Evolutionary conservation across 2,329 filamentous ascomycete species (phyloP), one percentile per base, ranked within the genome.

Genomic region (Alternaria viburni): DNA sequence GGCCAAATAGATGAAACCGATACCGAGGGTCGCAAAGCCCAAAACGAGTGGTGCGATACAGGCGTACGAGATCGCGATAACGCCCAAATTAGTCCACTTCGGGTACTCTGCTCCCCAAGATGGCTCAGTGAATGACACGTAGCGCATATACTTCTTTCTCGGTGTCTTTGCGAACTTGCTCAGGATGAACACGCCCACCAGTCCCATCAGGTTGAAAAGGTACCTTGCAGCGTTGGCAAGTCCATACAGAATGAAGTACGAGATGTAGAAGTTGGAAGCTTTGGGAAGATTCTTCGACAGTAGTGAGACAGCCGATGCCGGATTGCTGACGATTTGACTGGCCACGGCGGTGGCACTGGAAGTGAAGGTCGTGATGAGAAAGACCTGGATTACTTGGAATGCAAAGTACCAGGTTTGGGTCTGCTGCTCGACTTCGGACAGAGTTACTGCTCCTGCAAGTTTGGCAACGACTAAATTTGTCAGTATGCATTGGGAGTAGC

Each of bases 261-360:
- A 93, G 54, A 98, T 90, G 81, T 97, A 99, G 79, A 98, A 96
- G 82, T 97, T 98, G 69, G 93, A 96, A 0, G 93, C 90, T 64
- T 88, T 91, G 17, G 96, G 96, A 6, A 99, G 84, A 63, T 93
- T 91, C 17, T 84, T 74, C 0, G 93, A 90, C 3, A 97, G 85
- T 32, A 96, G 81, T 0, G 77, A 81, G 0, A 93, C 87, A 10
- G 87, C 88, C 0, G 79, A 80, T 2, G 81, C 77, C 0, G 93
- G 93, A 3, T 93, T 70, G 0, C 88, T 23, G 21, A 90, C 83
- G 45, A 96, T 89, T 11, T 87, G 68, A 28, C 73, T 69, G 28
- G 79, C 74, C 6, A 78, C 77, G 12, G 90, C 86, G 2, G 93
- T 88, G 5, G 93, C 93, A 0, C 93, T 90, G 19, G 93, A 93